Evolutionary conservation across 2,329 filamentous ascomycete species (phyloP).

Genomic region (Knufia fluminis): DNA sequence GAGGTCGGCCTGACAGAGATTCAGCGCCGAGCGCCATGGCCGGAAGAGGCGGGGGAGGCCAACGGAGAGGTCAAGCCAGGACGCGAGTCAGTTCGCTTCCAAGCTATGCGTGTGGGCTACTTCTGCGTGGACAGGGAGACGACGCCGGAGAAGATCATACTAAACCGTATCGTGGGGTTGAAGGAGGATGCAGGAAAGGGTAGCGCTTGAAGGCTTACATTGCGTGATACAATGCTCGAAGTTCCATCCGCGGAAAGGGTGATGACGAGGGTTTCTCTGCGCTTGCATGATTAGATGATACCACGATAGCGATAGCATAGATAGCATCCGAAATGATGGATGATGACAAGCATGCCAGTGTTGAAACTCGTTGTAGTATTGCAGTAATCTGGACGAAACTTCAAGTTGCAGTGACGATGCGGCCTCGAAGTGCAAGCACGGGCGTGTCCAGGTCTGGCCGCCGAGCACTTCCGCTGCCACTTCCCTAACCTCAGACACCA

Average conservation of each 20-base stretch:
- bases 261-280: neutral
- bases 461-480: too few species aligned
- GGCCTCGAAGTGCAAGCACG: too few species aligned
- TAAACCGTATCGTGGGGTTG: slow-evolving; percentile 85
- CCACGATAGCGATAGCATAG: neutral
- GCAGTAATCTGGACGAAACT: too few species aligned
- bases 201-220: neutral
- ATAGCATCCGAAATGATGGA: too few species aligned
- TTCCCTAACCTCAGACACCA: neutral
- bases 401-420: too few species aligned
- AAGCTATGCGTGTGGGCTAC: slow-evolving; percentile 81
- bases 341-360: too few species aligned
- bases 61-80: slow-evolving; percentile 47
- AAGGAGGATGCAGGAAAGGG: slow-evolving; percentile 76
- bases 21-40: slow-evolving; percentile 65
- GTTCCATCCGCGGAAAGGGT: neutral
- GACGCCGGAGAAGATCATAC: slow-evolving; percentile 62
- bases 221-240: neutral
- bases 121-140: slow-evolving; percentile 76
- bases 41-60: slow-evolving; percentile 63
- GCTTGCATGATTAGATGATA: neutral
- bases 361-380: too few species aligned
- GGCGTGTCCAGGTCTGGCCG: too few species aligned
- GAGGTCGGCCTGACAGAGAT: slow-evolving; percentile 79
- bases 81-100: slow-evolving; percentile 74